Base-by-base conservation (phyloP, 1,284 basidiomycete genomes). In the Malassezia japonica region DNA sequence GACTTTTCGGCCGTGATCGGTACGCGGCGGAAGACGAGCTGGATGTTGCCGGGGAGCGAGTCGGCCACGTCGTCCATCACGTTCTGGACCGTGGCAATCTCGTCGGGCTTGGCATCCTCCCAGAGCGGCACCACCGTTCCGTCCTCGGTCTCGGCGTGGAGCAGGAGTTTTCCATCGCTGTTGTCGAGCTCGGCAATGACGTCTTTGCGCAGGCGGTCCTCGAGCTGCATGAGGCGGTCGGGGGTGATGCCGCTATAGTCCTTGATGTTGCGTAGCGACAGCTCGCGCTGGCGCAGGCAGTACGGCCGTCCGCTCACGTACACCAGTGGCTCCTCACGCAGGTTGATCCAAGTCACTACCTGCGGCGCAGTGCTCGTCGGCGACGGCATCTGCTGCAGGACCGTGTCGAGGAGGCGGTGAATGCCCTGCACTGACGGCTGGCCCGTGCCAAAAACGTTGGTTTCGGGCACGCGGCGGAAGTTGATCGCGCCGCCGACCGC, bases 341-440 rank as follows among this genome's bases (percentile, higher is more conserved):
- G 76, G 21, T 90, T 91, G 51, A 98, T 82, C 94, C 92, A 98
- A 9, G 88, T 79, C 23, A 92, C 80, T 21, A 49, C 50, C 31
- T 43, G 27, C 46, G 50, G 57, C 46, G 35, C 44, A n/a, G 6
- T 9, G 0, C 4, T 82, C 40, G 89, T 32, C 40, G 46, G 16
- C 60, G 50, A 13, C 2, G 55, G 55, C 16, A 65, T 56, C 38
- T 67, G 58, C 33, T 62, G 49, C 16, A 60, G 50, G 21, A 70
- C 58, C 4, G 50, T 78, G 2, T 77, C 74, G 9, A 95, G 80
- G 1, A 95, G 89, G 46, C 84, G 82, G 45, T 85, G 81, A 46
- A 99, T 84, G 3, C 91, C 94, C 52, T 87, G 85, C 48, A 87
- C 78, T 0, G 89, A 90, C 1, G 94, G 94, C 74, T 98, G 94